A percentile compares a stretch with the other conserved stretches of the same genome.
Evolutionary conservation across 2,329 filamentous ascomycete species (phyloP).

Genomic region (Hymenotorrendiella dingleyae): DNA sequence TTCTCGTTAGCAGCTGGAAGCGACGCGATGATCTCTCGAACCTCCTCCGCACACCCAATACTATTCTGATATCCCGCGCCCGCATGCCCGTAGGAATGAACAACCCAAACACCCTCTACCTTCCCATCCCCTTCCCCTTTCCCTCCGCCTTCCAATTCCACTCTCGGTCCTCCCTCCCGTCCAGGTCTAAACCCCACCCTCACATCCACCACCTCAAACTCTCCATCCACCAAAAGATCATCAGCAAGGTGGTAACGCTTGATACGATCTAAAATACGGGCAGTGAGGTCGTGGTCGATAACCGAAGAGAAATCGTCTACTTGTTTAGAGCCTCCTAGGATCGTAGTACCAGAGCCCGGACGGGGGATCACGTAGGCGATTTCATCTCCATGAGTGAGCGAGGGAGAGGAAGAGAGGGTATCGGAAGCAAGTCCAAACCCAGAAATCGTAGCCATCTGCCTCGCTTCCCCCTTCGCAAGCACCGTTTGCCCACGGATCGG

Average conservation of each 20-base stretch:
- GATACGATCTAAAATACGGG: conserved; percentile 32
- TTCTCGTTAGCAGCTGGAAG: no score
- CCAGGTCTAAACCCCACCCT: conserved; percentile 39
- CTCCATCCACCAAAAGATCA: conserved; percentile 29
- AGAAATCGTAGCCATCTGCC: conserved; percentile 22
- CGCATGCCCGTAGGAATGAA: conserved; percentile 43
- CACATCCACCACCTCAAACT: conserved; percentile 38
- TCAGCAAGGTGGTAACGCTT: conserved; percentile 19
- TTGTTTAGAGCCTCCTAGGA: conserved; percentile 41
- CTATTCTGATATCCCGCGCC: conserved; percentile 36
- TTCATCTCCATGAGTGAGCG: no score
- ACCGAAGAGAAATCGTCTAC: conserved; percentile 30
- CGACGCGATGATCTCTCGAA: conserved; percentile 16
- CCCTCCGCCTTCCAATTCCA: conserved; percentile 39
- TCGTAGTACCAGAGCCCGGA: conserved; percentile 34
- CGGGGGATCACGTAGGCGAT: conserved; percentile 38
- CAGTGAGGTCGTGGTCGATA: conserved; percentile 30
- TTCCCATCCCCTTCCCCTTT: conserved; percentile 19
- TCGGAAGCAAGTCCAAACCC: conserved; percentile 22
- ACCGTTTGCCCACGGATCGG: conserved; percentile 42
- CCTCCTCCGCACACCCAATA: conserved; percentile 25
- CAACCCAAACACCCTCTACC: conserved; percentile 29
- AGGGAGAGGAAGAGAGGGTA: no score
- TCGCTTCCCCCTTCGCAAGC: conserved; percentile 37
- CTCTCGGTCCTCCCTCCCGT: conserved; percentile 37